Conservation (phyloP, 1,139 yeast genomes). For the Dujonia santamariae region DNA sequence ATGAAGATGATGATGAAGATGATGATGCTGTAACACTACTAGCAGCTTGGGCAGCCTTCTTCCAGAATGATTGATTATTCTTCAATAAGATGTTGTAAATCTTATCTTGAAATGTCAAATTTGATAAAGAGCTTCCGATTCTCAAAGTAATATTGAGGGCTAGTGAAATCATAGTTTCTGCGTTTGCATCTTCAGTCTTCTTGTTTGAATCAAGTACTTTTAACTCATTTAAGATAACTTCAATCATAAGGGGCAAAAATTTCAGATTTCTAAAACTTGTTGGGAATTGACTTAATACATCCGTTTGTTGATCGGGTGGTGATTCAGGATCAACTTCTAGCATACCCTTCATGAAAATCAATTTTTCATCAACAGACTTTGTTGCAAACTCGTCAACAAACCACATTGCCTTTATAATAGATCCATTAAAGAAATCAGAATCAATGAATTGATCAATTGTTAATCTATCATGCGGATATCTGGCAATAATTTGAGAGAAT, state of each 20-base stretch:
- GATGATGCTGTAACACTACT: too few relatives aligned
- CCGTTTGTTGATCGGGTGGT: constrained; percentile 16
- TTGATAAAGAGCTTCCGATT: constrained; percentile 69
- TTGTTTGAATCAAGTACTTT: constrained; percentile 15
- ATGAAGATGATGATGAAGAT: constrained; percentile 1
- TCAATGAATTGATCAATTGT: constrained; percentile 51
- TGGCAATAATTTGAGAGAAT: constrained; percentile 36
- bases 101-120: constrained; percentile 72
- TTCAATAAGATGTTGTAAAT: constrained; percentile 41
- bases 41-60: constrained; percentile 34
- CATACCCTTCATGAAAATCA: constrained; percentile 66
- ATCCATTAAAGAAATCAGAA: constrained; percentile 69
- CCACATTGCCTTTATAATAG: constrained; percentile 76
- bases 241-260: constrained; percentile 66
- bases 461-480: constrained; percentile 43
- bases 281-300: constrained; percentile 68
- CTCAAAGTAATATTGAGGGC: constrained; percentile 57
- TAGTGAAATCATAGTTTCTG: constrained; percentile 44
- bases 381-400: constrained; percentile 85
- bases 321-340: constrained; percentile 20
- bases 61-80: constrained; percentile 29
- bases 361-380: constrained; percentile 63
- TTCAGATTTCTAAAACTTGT: constrained; percentile 64
- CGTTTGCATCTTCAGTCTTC: constrained; percentile 13
- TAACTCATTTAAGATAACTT: constrained; percentile 37